phyloP scores from a whole-genome alignment of 2,329 filamentous ascomycete species.

The Pseudopithomyces chartarum region DNA sequence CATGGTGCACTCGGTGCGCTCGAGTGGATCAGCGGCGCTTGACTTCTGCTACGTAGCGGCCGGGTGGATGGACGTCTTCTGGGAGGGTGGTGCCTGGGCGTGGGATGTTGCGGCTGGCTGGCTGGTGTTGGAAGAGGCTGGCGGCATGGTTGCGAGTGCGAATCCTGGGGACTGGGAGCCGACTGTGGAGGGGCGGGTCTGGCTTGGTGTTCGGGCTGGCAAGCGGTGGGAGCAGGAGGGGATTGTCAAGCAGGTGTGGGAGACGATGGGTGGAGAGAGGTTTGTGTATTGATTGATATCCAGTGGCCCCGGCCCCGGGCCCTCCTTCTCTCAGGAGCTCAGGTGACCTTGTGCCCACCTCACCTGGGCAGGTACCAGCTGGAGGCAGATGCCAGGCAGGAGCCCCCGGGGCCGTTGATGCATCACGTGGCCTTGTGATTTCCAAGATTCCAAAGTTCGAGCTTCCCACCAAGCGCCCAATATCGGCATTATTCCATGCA shows the following conservation, averaged over 20 bases:
- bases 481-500: too few species aligned
- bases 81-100: constrained; percentile 44
- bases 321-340: too few species aligned
- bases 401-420: too few species aligned
- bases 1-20: constrained; percentile 41
- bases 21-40: constrained; percentile 42
- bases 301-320: too few species aligned
- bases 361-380: too few species aligned
- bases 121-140: constrained; percentile 46
- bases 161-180: constrained; percentile 45
- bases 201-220: constrained; percentile 40
- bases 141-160: constrained; percentile 41
- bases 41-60: constrained; percentile 48
- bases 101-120: constrained; percentile 47
- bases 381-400: too few species aligned
- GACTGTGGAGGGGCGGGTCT: constrained; percentile 38
- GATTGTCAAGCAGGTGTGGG: constrained; percentile 44
- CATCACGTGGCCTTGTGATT: too few species aligned
- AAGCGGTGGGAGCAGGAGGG: constrained; percentile 35
- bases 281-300: constrained; percentile 23
- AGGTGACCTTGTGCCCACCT: too few species aligned
- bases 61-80: constrained; percentile 41
- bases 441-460: too few species aligned
- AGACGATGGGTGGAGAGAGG: constrained; percentile 38
- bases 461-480: too few species aligned